Percentiles rank a stretch among this genome's conserved stretches.
phyloP scores from a whole-genome alignment of 768 basidiomycete genomes.

The Cubamyces lactineus region DNA sequence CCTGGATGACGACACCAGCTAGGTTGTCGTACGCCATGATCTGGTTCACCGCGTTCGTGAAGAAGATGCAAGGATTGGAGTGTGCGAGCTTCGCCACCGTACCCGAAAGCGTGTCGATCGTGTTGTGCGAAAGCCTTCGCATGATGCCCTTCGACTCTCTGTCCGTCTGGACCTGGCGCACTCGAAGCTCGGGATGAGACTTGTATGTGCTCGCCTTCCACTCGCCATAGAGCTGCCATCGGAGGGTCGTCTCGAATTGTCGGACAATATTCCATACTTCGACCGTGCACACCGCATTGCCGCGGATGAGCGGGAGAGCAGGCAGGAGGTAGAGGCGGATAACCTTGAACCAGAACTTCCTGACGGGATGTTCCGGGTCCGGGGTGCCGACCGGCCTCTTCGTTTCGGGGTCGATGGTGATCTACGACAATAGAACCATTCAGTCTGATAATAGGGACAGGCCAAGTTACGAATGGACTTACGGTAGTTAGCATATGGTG shows the following conservation, averaged over 20 bases:
- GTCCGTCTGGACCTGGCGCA: conserved; percentile 82
- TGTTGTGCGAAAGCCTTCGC: conserved; percentile 82
- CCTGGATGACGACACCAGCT: conserved; percentile 86
- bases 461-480: conserved; percentile 21
- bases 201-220: conserved; percentile 81
- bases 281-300: conserved; percentile 86
- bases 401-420: conserved; percentile 58
- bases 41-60: conserved; percentile 86
- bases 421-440: conserved; percentile 32
- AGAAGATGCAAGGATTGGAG: conserved; percentile 91
- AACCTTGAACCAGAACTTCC: conserved; percentile 84
- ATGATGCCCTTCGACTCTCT: conserved; percentile 88
- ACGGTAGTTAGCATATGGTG: conserved; percentile 61
- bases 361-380: conserved; percentile 60
- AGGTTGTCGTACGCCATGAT: conserved; percentile 97
- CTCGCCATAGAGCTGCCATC: conserved; percentile 94
- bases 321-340: conserved; percentile 84
- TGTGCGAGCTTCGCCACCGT: conserved; percentile 92
- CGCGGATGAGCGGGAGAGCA: conserved; percentile 79
- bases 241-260: conserved; percentile 73
- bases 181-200: conserved; percentile 76
- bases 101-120: conserved; percentile 82
- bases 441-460: conserved; percentile 1
- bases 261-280: conserved; percentile 92
- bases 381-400: conserved; percentile 60